Base-by-base conservation (phyloP, 306 rosid genomes). In the Malus asiatica region DNA sequence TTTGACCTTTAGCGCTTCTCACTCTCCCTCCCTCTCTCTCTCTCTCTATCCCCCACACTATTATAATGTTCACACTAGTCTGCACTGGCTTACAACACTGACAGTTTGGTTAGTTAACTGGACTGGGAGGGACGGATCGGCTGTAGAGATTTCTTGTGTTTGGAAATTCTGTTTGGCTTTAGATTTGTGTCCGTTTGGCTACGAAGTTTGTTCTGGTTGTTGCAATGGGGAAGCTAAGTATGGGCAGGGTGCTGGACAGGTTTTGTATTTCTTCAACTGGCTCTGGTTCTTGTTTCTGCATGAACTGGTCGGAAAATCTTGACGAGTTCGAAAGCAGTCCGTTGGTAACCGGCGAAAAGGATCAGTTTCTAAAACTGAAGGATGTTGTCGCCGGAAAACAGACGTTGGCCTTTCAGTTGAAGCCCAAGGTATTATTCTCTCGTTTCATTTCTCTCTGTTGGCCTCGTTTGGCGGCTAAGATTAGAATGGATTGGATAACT, bases 341-440 rank as follows among this genome's bases (percentile, higher is more conserved):
- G 22, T 83, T 92, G 79, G 71, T 92, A 3, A 53, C 79, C 42
- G 68, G 83, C 74, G 87, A 79, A 51, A 79, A n/a, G 64, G 83
- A 80, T 42, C 84, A 85, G 74, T 67, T 76, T 69, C 86, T 80
- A 19, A 92, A 88, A 73, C 79, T 92, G 80, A 92, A 89, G 83
- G 97, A 95, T 79, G 92, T 87, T 16, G 97, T 92, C 38, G 68
- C 79, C 65, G 97, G 89, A 60, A 89, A 87, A 11, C 96, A 92
- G 70, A 95, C 98, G 64, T 62, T 95, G 88, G 97, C 97, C 52
- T 95, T 89, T 80, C 97, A 92, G 78, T 78, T 92, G 81, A 92
- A 90, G 86, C 99, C 97, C 16, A 89, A 90, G 93, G 97, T 92
- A 15, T 22, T 44, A 51, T 68, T 68, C 60, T 74, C 64, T n/a